These are phyloP conservation scores for Cercospora sp. DNA, from an alignment of 2,329 filamentous ascomycete genomes.

Conservation along the genomic window DNA sequence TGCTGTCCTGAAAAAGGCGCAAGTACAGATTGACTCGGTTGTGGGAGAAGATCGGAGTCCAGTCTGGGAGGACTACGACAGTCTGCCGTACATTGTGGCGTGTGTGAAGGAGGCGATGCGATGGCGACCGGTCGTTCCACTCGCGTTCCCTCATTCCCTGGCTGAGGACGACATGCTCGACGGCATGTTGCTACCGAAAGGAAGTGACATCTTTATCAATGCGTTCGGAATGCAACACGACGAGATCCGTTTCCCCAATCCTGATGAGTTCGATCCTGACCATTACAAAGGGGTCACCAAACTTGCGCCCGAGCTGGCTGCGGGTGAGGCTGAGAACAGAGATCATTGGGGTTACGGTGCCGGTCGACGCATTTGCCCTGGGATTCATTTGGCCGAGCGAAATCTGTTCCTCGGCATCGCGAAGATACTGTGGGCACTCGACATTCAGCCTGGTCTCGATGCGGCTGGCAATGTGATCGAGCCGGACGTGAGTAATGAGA, in stretches of 20 bases:
- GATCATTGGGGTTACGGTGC: slow-evolving; percentile 54
- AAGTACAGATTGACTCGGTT: slow-evolving; percentile 31
- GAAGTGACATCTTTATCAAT: too few relatives aligned
- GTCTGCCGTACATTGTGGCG: slow-evolving; percentile 30
- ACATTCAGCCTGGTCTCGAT: slow-evolving; percentile 23
- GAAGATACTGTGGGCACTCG: slow-evolving; percentile 55
- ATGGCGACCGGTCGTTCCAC: slow-evolving; percentile 27
- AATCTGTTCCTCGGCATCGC: slow-evolving; percentile 46
- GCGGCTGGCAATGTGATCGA: neutral
- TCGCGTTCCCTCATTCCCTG: slow-evolving; percentile 37
- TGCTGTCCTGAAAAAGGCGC: slow-evolving; percentile 20
- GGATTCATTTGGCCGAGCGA: slow-evolving; percentile 53
- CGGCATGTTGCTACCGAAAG: too few relatives aligned
- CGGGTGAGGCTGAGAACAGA: slow-evolving; percentile 36
- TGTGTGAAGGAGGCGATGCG: slow-evolving; percentile 37
- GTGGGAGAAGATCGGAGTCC: slow-evolving; percentile 30
- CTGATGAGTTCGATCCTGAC: slow-evolving; percentile 41
- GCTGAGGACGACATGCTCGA: too few relatives aligned
- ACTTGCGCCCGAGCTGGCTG: slow-evolving; percentile 37
- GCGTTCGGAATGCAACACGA: too few relatives aligned
- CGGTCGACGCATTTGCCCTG: slow-evolving; percentile 52
- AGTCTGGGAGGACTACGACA: slow-evolving; percentile 28
- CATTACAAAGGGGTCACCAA: slow-evolving; percentile 37
- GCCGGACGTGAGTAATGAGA: neutral
- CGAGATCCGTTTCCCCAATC: slow-evolving; percentile 23